Evolutionary conservation across 1,139 yeast genomes (phyloP).

Genomic region (Pichia sp.): DNA sequence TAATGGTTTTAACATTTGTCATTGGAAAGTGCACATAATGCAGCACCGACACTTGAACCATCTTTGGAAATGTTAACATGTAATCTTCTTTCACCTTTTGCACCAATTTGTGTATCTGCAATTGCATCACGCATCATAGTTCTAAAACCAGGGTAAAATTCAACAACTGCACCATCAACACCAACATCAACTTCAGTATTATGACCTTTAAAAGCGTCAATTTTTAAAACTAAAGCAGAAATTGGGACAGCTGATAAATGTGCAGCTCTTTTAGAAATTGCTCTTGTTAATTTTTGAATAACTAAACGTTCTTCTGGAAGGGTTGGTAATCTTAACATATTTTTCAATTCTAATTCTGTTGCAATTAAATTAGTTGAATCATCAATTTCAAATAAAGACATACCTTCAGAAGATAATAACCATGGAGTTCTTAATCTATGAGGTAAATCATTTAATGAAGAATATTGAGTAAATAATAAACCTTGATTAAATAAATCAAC

Average conservation of each 20-base stretch:
- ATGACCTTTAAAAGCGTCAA: slow-evolving; percentile 49
- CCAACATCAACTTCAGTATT: slow-evolving; percentile 75
- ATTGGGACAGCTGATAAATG: slow-evolving; percentile 80
- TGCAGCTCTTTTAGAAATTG: slow-evolving; percentile 81
- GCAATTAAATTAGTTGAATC: slow-evolving; percentile 62
- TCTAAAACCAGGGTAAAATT: slow-evolving; percentile 84
- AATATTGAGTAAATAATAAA: slow-evolving; percentile 50
- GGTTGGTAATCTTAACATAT: slow-evolving; percentile 61
- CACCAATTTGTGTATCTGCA: slow-evolving; percentile 59
- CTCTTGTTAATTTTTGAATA: slow-evolving; percentile 66
- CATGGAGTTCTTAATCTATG: slow-evolving; percentile 69
- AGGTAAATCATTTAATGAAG: slow-evolving; percentile 49
- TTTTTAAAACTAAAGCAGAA: slow-evolving; percentile 65
- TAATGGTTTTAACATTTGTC: neutral
- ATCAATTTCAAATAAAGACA: slow-evolving; percentile 79
- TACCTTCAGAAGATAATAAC: slow-evolving; percentile 73
- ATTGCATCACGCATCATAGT: slow-evolving; percentile 71
- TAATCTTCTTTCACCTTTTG: slow-evolving; percentile 64
- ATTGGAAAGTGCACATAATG: slow-evolving; percentile 62
- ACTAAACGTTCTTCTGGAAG: slow-evolving; percentile 61
- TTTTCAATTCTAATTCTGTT: slow-evolving; percentile 59
- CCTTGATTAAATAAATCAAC: slow-evolving; percentile 58
- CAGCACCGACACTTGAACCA: slow-evolving; percentile 96
- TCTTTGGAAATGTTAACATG: slow-evolving; percentile 80
- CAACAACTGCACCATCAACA: slow-evolving; percentile 91